These are phyloP conservation scores for Cerioporus squamosus DNA, from an alignment of 1,284 basidiomycete species.

Conservation along the genomic window DNA sequence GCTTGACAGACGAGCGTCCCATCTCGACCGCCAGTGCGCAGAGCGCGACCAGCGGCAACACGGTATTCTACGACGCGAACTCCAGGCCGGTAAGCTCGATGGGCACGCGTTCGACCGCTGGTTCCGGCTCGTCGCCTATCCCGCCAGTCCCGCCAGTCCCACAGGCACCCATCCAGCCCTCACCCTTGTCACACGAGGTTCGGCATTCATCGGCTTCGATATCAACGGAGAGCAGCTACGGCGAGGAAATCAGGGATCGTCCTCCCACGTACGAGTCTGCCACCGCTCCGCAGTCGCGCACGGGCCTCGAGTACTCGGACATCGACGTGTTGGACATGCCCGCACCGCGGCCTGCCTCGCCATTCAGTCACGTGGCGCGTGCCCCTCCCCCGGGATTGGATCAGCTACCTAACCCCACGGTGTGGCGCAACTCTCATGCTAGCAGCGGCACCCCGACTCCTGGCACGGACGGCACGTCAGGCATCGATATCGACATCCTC, in stretches of 20 bases:
- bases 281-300: slow-evolving; percentile 19
- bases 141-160: slow-evolving; percentile 40
- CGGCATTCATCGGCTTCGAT: slow-evolving; percentile 3
- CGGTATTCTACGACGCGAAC: slow-evolving; percentile 62
- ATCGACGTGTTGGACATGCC: slow-evolving; percentile 67
- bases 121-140: slow-evolving; percentile 20
- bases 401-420: slow-evolving; percentile 37
- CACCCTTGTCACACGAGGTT: slow-evolving; percentile 22
- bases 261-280: slow-evolving; percentile 42
- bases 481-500: slow-evolving; percentile 57
- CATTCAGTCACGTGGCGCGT: slow-evolving; percentile 47
- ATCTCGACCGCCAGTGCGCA: slow-evolving; percentile 56
- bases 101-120: slow-evolving; percentile 33
- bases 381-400: slow-evolving; percentile 56
- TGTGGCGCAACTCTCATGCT: slow-evolving; percentile 46
- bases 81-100: slow-evolving; percentile 50
- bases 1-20: slow-evolving; percentile 51
- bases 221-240: slow-evolving; percentile 27
- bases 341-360: slow-evolving; percentile 53
- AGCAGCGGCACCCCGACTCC: slow-evolving; percentile 16
- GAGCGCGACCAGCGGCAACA: slow-evolving; percentile 56
- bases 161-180: slow-evolving; percentile 16
- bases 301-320: slow-evolving; percentile 26
- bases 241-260: slow-evolving; percentile 19
- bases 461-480: slow-evolving; percentile 32